Conservation (phyloP, 371 early-diverging fungal species). For the Thermomucor indicae-seudaticae region DNA sequence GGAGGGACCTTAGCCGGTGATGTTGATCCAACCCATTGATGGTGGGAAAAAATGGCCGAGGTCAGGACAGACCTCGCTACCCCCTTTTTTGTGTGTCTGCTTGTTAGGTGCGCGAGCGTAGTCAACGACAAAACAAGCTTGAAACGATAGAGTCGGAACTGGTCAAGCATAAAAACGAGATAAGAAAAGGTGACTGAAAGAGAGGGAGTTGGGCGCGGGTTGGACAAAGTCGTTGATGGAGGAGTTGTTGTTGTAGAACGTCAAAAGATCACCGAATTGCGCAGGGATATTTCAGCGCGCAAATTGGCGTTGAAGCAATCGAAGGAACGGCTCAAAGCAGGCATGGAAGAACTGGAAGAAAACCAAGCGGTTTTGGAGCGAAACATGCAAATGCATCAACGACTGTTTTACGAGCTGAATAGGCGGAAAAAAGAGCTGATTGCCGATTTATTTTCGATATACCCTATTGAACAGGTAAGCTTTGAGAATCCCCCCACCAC, state of each 20-base stretch:
- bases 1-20: neutral
- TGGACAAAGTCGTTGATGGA: too few relatives aligned
- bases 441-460: slow-evolving; percentile 57
- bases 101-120: slow-evolving; percentile 24
- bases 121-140: slow-evolving; percentile 26
- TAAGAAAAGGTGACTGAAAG: slow-evolving; percentile 5
- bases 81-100: slow-evolving; percentile 7
- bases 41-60: slow-evolving; percentile 2
- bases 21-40: slow-evolving; percentile 20
- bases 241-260: slow-evolving; percentile 23
- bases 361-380: slow-evolving; percentile 36
- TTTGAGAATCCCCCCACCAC: neutral
- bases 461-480: slow-evolving; percentile 61
- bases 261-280: slow-evolving; percentile 14
- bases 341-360: slow-evolving; percentile 38
- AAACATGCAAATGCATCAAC: slow-evolving; percentile 45
- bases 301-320: slow-evolving; percentile 18
- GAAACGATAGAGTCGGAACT: slow-evolving; percentile 20
- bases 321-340: slow-evolving; percentile 24
- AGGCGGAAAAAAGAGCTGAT: slow-evolving; percentile 53
- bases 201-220: neutral
- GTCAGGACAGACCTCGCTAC: slow-evolving; percentile 1
- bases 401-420: slow-evolving; percentile 33
- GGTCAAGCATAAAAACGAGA: slow-evolving; percentile 12
- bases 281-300: slow-evolving; percentile 17